phyloP scores from a whole-genome alignment of 2,329 filamentous ascomycete genomes.

The Fusarium nygamai region DNA sequence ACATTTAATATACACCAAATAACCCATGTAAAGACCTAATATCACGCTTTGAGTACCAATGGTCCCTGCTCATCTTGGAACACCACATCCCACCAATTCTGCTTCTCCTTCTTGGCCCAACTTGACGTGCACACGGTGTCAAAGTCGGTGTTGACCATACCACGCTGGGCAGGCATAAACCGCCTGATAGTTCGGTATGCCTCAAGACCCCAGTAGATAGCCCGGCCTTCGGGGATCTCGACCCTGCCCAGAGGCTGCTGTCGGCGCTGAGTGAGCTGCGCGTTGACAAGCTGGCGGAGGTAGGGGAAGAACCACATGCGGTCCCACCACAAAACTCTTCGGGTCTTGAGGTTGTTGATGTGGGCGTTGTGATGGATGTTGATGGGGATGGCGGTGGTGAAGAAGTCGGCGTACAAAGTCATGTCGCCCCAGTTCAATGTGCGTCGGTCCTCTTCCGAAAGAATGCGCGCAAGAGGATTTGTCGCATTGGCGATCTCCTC shows the following conservation, averaged over 20 bases:
- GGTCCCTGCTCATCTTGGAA: constrained; percentile 16
- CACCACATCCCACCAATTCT: constrained; percentile 22
- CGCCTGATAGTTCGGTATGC: constrained; percentile 22
- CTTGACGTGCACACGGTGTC: constrained; percentile 5
- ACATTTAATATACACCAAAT: neutral
- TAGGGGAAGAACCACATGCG: constrained; percentile 39
- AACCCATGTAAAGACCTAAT: neutral
- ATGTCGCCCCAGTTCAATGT: constrained; percentile 36
- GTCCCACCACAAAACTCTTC: constrained; percentile 32
- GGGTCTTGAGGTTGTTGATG: constrained; percentile 24
- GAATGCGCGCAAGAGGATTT: constrained; percentile 4
- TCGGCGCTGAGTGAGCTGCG: constrained; percentile 19
- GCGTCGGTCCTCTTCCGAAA: neutral
- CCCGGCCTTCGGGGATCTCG: neutral
- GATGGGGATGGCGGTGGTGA: constrained; percentile 35
- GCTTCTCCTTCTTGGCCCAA: constrained; percentile 23
- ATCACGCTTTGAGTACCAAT: constrained; percentile 5
- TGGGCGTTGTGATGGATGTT: constrained; percentile 38
- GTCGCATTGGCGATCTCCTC: constrained; percentile 23
- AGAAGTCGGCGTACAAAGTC: constrained; percentile 37
- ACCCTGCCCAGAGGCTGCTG: constrained; percentile 14
- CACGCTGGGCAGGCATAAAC: neutral
- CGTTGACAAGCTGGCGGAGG: constrained; percentile 16
- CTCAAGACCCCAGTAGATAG: constrained; percentile 26
- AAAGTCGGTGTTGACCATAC: constrained; percentile 4